Percentiles rank a stretch among this genome's conserved stretches.
These are phyloP conservation scores for Endoconidiophora laricicola DNA, from an alignment of 2,329 filamentous ascomycete species.

Conservation along the genomic window DNA sequence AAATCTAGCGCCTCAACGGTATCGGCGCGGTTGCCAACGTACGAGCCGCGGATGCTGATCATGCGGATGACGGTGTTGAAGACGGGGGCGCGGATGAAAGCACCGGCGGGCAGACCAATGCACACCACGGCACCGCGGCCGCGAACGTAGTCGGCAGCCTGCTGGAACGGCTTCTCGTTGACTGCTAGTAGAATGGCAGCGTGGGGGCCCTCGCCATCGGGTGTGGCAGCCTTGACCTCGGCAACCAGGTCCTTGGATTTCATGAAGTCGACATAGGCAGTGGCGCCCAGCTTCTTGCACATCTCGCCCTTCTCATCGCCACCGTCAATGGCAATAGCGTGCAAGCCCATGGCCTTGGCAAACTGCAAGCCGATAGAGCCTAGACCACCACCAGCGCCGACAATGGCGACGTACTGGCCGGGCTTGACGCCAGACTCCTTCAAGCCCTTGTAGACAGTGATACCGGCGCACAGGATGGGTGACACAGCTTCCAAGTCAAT, in stretches of 20 bases:
- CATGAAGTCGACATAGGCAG: constrained; percentile 64
- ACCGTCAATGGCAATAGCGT: constrained; percentile 65
- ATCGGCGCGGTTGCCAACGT: constrained; percentile 85
- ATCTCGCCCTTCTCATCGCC: constrained; percentile 66
- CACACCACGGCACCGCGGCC: constrained; percentile 69
- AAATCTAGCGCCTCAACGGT: constrained; percentile 82
- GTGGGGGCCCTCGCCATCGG: constrained; percentile 69
- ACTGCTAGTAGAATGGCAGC: constrained; percentile 78
- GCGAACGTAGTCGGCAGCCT: constrained; percentile 77
- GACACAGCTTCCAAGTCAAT: constrained; percentile 60
- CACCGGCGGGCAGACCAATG: constrained; percentile 72
- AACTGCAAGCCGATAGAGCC: constrained; percentile 72
- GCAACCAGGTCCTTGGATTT: constrained; percentile 60
- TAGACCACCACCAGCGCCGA: constrained; percentile 72
- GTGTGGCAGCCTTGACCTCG: constrained; percentile 67
- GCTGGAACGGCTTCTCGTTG: constrained; percentile 85
- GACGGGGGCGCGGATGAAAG: constrained; percentile 66
- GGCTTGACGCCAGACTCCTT: constrained; percentile 65
- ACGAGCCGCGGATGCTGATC: constrained; percentile 83
- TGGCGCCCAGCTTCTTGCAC: constrained; percentile 52
- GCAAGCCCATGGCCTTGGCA: constrained; percentile 76
- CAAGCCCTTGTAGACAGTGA: constrained; percentile 82
- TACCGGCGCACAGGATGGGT: constrained; percentile 68
- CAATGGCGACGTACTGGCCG: constrained; percentile 66
- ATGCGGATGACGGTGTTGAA: constrained; percentile 81